Conservation (phyloP, 352 stramenopile genomes). For the Globisporangium alternatum region DNA sequence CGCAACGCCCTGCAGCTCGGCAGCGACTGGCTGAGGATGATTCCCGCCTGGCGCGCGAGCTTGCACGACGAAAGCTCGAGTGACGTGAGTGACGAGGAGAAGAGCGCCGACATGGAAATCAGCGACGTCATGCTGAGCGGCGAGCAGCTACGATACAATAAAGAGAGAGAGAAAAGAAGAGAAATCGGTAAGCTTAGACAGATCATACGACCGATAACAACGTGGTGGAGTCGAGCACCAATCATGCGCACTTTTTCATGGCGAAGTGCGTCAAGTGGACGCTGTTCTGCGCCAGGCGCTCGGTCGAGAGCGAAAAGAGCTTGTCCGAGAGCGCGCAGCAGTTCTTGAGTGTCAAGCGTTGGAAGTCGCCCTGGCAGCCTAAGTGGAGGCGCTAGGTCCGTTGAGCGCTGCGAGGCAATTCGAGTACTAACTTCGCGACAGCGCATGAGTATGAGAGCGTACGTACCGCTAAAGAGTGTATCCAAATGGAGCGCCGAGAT, state of each 20-base stretch:
- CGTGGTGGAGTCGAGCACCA: no score
- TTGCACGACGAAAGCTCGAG: slow-evolving; percentile 53
- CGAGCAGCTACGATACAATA: slow-evolving; percentile 24
- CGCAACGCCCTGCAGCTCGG: slow-evolving; percentile 29
- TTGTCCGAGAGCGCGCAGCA: slow-evolving; percentile 45
- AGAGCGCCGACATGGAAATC: slow-evolving; percentile 39
- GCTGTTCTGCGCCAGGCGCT: slow-evolving; percentile 23
- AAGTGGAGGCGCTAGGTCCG: not conserved
- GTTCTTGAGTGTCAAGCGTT: slow-evolving; percentile 34
- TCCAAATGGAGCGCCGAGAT: slow-evolving; percentile 24
- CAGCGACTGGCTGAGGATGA: slow-evolving; percentile 59
- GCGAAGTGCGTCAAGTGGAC: slow-evolving; percentile 25
- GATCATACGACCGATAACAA: no score
- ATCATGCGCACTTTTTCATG: slow-evolving; percentile 23
- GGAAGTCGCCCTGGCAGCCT: slow-evolving; percentile 22
- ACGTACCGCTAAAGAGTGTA: slow-evolving; percentile 24
- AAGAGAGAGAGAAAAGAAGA: not conserved
- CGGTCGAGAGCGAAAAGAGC: slow-evolving; percentile 27
- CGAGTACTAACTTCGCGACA: no score
- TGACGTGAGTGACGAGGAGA: slow-evolving; percentile 31
- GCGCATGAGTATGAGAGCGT: not conserved
- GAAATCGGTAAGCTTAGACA: no score
- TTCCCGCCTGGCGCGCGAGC: slow-evolving; percentile 50
- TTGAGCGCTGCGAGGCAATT: no score
- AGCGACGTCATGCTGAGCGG: slow-evolving; percentile 62